Base-by-base conservation (phyloP, 129 eudicot species). In the Pulicaria dysenterica region DNA sequence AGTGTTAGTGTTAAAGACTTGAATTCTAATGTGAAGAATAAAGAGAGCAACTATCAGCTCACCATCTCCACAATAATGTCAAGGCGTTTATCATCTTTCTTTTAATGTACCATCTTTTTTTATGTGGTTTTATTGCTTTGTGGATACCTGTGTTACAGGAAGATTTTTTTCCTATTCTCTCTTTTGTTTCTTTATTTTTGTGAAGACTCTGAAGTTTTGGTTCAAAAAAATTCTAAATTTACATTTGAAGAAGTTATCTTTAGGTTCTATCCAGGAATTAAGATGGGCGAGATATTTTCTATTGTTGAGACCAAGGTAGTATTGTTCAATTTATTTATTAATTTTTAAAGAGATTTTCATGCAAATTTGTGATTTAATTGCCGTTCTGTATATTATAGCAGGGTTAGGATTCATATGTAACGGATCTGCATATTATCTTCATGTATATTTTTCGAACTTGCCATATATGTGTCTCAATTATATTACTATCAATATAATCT, bases 211-310 rank as follows among this genome's bases (percentile, higher is more conserved):
- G 37, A 61, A 38, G 41, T 50, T 73, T 61, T 61, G 43, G 53
- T 19, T 15, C n/a, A 9, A 7, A 61, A 16, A 8, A 61, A 13
- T 61, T 38, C 5, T 39, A 8, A 15, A 6, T 58, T 67, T 74
- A 38, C 48, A 44, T 34, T 36, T 4, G 37, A 60, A 43, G 51
- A 41, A 38, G 5, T 69, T 5, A 42, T 14, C 3, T 82, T 79
- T 86, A 92, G 97, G 80, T 92, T 81, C 77, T 92, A 87, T 81
- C 98, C 98, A 44, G 78, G 80, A 70, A 73, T 85, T 78, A 87
- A 81, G 76, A 82, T 92, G 85, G 96, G 91, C 4, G 85, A 92
- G 16, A 80, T 86, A 39, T 84, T 92, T 43, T 75, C 83, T 43
- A 79, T 82, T 71, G 77, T 87, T 76, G 91, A 80, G 74, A 77